Conservation (phyloP, 2,329 filamentous ascomycete genomes). For the Cladosporium phlei region DNA sequence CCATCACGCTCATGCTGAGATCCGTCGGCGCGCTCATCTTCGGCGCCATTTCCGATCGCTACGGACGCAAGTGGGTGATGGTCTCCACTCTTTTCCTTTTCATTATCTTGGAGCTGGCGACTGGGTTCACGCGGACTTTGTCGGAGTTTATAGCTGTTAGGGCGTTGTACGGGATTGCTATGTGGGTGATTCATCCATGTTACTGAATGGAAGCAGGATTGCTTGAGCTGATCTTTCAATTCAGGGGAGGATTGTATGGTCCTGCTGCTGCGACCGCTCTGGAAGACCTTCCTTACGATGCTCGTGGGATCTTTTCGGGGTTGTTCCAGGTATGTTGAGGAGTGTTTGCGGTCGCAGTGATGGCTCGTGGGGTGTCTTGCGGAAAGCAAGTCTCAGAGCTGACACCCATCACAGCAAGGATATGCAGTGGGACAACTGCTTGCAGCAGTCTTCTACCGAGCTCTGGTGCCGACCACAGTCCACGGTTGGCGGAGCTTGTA, state of each 20-base stretch:
- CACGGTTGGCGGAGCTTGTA: conserved; percentile 35
- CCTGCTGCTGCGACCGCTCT: conserved; percentile 37
- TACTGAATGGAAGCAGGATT: too few relatives aligned
- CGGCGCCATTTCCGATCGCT: conserved; percentile 27
- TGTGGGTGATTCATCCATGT: conserved; percentile 13
- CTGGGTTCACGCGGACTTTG: conserved; percentile 34
- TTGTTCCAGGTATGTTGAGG: conserved; percentile 15
- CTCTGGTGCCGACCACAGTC: conserved; percentile 31
- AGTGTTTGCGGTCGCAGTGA: not conserved
- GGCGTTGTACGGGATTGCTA: conserved; percentile 35
- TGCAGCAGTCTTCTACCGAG: conserved; percentile 33
- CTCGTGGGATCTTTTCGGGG: conserved; percentile 36
- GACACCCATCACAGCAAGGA: conserved; percentile 28
- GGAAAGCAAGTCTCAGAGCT: not conserved
- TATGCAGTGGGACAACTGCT: conserved; percentile 35
- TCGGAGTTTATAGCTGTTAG: conserved; percentile 35
- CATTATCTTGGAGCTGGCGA: conserved; percentile 35
- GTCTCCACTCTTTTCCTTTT: conserved; percentile 34
- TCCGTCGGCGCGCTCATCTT: conserved; percentile 30
- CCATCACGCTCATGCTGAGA: conserved; percentile 30
- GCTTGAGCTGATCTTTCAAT: too few relatives aligned
- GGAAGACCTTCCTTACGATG: conserved; percentile 37
- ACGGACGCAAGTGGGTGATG: conserved; percentile 34
- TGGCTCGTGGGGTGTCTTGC: not conserved
- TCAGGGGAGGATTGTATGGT: conserved; percentile 30